Percentiles rank a stretch among this genome's conserved stretches.
Evolutionary conservation across 2,329 filamentous ascomycete genomes (phyloP).

Genomic region (Chrysoporthe cubensis): DNA sequence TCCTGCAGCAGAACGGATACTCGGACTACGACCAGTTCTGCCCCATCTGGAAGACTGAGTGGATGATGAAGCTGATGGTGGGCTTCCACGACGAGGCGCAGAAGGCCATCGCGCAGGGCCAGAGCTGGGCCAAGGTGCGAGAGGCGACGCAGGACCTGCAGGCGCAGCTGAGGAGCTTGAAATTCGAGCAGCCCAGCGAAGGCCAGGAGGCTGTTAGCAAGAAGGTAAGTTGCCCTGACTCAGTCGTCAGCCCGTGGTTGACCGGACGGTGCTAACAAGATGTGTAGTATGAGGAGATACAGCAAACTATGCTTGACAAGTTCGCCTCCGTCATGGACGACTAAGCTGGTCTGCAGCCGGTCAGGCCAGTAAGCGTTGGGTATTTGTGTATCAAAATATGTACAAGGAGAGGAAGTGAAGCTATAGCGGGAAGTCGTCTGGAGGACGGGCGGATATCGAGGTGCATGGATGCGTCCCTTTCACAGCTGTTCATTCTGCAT

Average conservation of each 20-base stretch:
- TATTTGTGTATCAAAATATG: conserved; percentile 21
- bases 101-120: conserved; percentile 89
- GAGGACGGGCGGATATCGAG: conserved; percentile 7
- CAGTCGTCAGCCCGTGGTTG: background rate
- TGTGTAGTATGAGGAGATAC: conserved; percentile 82
- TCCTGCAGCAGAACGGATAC: conserved; percentile 98
- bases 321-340: conserved; percentile 96
- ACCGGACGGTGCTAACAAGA: conserved; percentile 42
- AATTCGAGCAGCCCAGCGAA: conserved; percentile 92
- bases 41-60: conserved; percentile 98
- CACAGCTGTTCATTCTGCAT: conserved; percentile 19
- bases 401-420: background rate
- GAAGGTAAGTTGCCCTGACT: conserved; percentile 64
- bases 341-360: conserved; percentile 52
- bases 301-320: conserved; percentile 93
- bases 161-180: conserved; percentile 83
- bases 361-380: background rate
- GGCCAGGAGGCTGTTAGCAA: conserved; percentile 79
- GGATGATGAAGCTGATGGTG: conserved; percentile 99
- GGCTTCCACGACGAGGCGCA: conserved; percentile 97
- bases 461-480: background rate
- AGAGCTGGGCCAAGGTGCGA: conserved; percentile 89
- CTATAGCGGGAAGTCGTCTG: background rate
- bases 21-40: conserved; percentile 99
- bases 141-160: conserved; percentile 90